Percentiles rank a stretch among this genome's conserved stretches.
Conservation (phyloP, 1,139 yeast species). For the Suhomyces choctaworum region DNA sequence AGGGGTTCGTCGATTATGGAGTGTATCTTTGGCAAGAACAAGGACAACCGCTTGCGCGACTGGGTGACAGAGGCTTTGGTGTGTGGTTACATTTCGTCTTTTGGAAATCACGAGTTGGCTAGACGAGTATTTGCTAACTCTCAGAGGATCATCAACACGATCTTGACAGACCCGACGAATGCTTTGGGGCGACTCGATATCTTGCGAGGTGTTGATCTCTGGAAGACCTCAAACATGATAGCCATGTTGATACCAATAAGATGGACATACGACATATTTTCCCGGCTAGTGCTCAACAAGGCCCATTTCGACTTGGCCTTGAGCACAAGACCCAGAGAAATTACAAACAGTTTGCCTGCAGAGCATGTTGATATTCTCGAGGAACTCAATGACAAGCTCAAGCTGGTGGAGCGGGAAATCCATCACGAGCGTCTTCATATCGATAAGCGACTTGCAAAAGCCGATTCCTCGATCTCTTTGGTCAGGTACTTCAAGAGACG, state of each 20-base stretch:
- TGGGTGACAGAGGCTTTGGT: slow-evolving; percentile 40
- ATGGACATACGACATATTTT: slow-evolving; percentile 40
- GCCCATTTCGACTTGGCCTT: slow-evolving; percentile 40
- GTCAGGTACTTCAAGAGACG: slow-evolving; percentile 2
- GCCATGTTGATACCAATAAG: slow-evolving; percentile 39
- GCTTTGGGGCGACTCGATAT: slow-evolving; percentile 1
- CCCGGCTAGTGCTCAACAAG: slow-evolving; percentile 45
- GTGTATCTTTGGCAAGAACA: slow-evolving; percentile 24
- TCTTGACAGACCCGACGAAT: slow-evolving; percentile 5
- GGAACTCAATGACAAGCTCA: slow-evolving; percentile 15
- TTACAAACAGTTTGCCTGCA: slow-evolving; percentile 35
- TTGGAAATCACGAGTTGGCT: slow-evolving; percentile 39
- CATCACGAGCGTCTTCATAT: not conserved
- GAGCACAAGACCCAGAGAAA: slow-evolving; percentile 35
- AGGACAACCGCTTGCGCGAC: slow-evolving; percentile 18
- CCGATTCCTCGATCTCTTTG: not conserved
- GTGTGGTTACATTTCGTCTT: slow-evolving; percentile 39
- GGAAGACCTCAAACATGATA: slow-evolving; percentile 35
- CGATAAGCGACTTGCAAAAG: not conserved
- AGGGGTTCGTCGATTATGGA: slow-evolving; percentile 37
- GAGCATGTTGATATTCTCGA: slow-evolving; percentile 31
- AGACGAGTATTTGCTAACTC: slow-evolving; percentile 20
- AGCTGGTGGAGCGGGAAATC: slow-evolving; percentile 5
- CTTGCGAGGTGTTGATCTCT: slow-evolving; percentile 29
- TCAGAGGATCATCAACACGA: not conserved